Evolutionary conservation across 2,329 filamentous ascomycete species (phyloP), one percentile per base, ranked within the genome.

Genomic region (Hirsutella minnesotensis): DNA sequence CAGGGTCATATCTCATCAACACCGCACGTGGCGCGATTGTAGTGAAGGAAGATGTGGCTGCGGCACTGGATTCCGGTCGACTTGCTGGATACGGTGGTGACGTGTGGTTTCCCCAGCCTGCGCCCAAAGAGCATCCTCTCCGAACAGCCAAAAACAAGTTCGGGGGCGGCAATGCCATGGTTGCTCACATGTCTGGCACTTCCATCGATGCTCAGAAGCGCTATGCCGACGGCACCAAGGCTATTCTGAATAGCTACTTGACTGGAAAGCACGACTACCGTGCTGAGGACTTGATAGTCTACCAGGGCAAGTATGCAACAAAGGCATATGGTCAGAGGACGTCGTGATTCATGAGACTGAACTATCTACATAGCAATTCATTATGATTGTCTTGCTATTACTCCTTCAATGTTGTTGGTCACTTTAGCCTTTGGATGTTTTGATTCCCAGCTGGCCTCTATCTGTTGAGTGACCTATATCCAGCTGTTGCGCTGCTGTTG

Each of bases 11-110:
- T 86, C 84, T 98, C 62, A 73, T 98, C 72, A 98, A 98, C 83
- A 98, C 92, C 29, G 92, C 92, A 55, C 92, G 92, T 65, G 92
- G 92, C 59, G 92, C 92, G 67, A 98, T 98, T 62, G 89, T 98
- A 56, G 90, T 96, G 71, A 96, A 96, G 80, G 90, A 96, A 71
- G 92, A 96, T 56, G 92, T 98, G 44, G 92, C 92, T 49, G 89
- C 83, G 22, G 92, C 92, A 40, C 79, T 98, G 64, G 87, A 90
- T 75, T 78, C 75, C 29, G 92, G 92, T 58, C 89, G 96, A 67
- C 84, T 94, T 60, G 82, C 84, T 58, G 86, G 86, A 53, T 94
- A 94, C 71, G 86, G 78, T 51, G 86, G 86, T 59, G 86, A 92
- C 54, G 85, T 92, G 58, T 96, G 90, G 90, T 94, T 88, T 86